phyloP scores from a whole-genome alignment of 768 basidiomycete genomes.

The Termitomyces sp. region DNA sequence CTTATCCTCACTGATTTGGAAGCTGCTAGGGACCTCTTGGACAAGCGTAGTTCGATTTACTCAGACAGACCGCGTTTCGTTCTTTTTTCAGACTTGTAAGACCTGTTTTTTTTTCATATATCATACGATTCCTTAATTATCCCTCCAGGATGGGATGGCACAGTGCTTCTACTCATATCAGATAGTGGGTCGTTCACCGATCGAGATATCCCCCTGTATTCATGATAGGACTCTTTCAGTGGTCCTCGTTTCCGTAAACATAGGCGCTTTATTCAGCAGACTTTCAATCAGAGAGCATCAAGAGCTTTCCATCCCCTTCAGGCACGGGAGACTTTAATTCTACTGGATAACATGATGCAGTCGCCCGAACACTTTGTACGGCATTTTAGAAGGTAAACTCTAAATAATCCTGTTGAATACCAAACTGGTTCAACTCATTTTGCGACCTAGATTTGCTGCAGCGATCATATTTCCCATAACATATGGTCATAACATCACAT shows the following conservation, averaged over 20 bases:
- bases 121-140: not conserved
- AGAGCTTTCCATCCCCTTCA: constrained; percentile 34
- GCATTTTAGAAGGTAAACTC: constrained; percentile 36
- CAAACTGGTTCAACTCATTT: not conserved
- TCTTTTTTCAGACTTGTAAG: constrained; percentile 41
- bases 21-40: constrained; percentile 42
- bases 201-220: not conserved
- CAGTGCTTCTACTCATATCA: constrained; percentile 37
- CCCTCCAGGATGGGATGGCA: constrained; percentile 42
- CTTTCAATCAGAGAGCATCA: constrained; percentile 40
- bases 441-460: constrained; percentile 34
- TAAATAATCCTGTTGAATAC: not conserved
- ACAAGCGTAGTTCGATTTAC: constrained; percentile 49
- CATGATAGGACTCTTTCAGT: constrained; percentile 18
- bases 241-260: constrained; percentile 49
- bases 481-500: constrained; percentile 39
- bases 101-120: constrained; percentile 1
- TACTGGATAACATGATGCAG: constrained; percentile 33
- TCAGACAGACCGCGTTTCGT: constrained; percentile 47
- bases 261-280: constrained; percentile 43
- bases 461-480: constrained; percentile 43
- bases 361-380: constrained; percentile 32
- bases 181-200: constrained; percentile 31
- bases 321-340: constrained; percentile 32
- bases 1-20: constrained; percentile 44